These are phyloP conservation scores for Monascus purpureus DNA, from an alignment of 495 filamentous ascomycete genomes.

Conservation along the genomic window DNA sequence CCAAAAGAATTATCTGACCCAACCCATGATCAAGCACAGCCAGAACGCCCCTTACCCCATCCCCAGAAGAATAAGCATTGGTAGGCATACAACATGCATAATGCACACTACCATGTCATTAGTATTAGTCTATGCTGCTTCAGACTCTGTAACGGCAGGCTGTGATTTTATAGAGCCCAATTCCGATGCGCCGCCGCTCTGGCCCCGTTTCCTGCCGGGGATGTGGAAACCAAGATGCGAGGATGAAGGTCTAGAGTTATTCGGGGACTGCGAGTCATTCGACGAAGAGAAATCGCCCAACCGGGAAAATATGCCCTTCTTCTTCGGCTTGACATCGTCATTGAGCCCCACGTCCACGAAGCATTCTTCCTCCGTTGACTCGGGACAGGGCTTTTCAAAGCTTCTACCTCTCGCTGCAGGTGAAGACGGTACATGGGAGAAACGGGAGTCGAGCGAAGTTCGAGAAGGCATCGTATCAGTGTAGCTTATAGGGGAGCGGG, in stretches of 20 bases:
- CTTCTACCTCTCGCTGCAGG: conserved; percentile 31
- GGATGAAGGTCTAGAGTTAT: conserved; percentile 33
- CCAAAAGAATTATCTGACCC: conserved; percentile 3
- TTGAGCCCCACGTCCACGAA: conserved; percentile 89
- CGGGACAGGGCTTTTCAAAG: conserved; percentile 29
- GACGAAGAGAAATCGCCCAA: conserved; percentile 48
- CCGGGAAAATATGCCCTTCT: conserved; percentile 69
- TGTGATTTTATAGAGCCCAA: conserved; percentile 38
- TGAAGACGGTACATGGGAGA: conserved; percentile 36
- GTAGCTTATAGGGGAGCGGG: conserved; percentile 61
- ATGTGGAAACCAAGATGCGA: conserved; percentile 49
- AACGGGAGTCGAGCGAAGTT: conserved; percentile 66
- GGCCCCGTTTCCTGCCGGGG: conserved; percentile 56
- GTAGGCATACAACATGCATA: no score
- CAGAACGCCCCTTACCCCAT: conserved; percentile 13
- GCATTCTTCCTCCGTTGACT: conserved; percentile 53
- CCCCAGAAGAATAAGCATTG: no score
- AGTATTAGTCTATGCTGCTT: no score
- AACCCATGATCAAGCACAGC: conserved; percentile 1
- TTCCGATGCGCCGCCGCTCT: conserved; percentile 61
- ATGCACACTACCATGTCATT: no score
- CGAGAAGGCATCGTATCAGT: conserved; percentile 44
- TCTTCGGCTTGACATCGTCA: conserved; percentile 63
- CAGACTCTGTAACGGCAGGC: conserved; percentile 12
- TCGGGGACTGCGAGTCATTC: conserved; percentile 21